phyloP scores from a whole-genome alignment of 1,139 yeast genomes.

The Wickerhamomyces sp. region DNA sequence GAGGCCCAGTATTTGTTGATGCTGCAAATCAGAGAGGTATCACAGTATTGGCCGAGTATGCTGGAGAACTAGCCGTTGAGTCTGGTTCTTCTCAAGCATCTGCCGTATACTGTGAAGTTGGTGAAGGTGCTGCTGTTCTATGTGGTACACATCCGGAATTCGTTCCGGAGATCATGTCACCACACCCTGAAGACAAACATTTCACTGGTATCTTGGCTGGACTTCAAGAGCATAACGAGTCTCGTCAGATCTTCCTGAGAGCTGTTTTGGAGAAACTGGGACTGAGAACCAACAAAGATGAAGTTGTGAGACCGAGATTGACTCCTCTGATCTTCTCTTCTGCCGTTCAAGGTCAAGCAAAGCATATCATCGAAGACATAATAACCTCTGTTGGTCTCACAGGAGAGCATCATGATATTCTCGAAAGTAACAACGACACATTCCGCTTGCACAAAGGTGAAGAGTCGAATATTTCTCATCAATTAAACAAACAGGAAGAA shows the following conservation, averaged over 20 bases:
- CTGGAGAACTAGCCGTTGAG: conserved; percentile 42
- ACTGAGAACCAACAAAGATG: conserved; percentile 53
- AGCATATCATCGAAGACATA: conserved; percentile 10
- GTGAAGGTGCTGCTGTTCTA: conserved; percentile 72
- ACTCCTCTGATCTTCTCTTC: conserved; percentile 46
- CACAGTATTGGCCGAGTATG: conserved; percentile 66
- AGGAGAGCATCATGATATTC: conserved; percentile 33
- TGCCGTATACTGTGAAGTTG: conserved; percentile 59
- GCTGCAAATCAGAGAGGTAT: conserved; percentile 57
- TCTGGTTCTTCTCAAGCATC: conserved; percentile 56
- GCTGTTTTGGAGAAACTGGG: conserved; percentile 57
- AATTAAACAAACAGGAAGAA: conserved; percentile 26
- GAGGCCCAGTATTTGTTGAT: conserved; percentile 83
- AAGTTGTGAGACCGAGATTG: conserved; percentile 51
- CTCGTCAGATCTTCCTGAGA: conserved; percentile 51
- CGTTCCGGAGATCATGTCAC: conserved; percentile 47
- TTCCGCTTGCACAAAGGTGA: conserved; percentile 40
- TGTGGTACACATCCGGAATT: conserved; percentile 92
- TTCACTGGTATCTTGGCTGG: conserved; percentile 34
- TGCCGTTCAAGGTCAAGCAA: conserved; percentile 15
- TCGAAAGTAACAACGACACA: conserved; percentile 50
- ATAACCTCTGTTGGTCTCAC: conserved; percentile 37
- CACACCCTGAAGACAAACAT: conserved; percentile 26
- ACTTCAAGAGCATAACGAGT: conserved; percentile 39
- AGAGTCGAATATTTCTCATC: conserved; percentile 16